Evolutionary conservation across 352 stramenopile genomes (phyloP).

Genomic region (Globisporangium nagaii): DNA sequence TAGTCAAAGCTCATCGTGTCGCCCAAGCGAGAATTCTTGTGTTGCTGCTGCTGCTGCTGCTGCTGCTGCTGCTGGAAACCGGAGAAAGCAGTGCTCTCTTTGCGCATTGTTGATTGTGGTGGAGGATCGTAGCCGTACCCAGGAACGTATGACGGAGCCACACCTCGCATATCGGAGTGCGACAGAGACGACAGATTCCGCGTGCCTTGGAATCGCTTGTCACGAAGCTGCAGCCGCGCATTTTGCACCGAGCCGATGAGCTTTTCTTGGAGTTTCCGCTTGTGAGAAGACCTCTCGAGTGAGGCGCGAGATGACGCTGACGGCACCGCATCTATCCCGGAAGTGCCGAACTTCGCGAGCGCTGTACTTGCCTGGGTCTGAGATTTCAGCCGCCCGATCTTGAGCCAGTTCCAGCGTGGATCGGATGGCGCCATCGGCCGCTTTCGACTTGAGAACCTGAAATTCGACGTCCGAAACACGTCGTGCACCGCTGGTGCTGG

Average conservation of each 20-base stretch:
- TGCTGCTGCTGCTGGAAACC: background rate
- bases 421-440: constrained; percentile 26
- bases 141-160: background rate
- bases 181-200: background rate
- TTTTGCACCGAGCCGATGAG: constrained; percentile 37
- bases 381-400: constrained; percentile 30
- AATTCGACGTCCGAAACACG: constrained; percentile 18
- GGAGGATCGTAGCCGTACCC: constrained; percentile 9
- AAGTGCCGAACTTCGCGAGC: background rate
- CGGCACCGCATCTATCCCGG: background rate
- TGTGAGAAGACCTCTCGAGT: background rate
- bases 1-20: background rate
- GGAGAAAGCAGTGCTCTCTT: background rate
- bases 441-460: constrained; percentile 30
- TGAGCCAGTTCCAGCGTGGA: constrained; percentile 41
- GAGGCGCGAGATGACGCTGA: background rate
- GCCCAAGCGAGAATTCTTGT: background rate
- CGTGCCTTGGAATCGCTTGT: constrained; percentile 28
- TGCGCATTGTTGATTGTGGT: background rate
- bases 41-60: background rate
- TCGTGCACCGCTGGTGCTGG: background rate
- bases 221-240: constrained; percentile 42
- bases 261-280: constrained; percentile 9
- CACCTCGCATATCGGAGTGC: background rate
- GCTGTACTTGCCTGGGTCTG: background rate